Conservation (phyloP, 805 yeast genomes). For the Nakazawaea holstii region DNA sequence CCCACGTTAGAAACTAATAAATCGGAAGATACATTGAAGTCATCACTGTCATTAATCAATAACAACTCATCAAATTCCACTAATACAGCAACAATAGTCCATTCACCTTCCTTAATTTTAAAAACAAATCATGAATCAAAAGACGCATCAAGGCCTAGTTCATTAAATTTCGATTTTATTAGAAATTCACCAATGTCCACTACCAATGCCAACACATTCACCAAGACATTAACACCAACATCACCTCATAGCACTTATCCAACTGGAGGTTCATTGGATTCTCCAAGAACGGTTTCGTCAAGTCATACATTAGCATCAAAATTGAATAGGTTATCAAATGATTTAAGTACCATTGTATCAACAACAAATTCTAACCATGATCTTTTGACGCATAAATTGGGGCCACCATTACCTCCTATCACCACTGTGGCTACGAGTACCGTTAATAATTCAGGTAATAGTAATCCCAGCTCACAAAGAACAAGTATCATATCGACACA, state of each 20-base stretch:
- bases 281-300: constrained; percentile 7
- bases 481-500: constrained; percentile 7
- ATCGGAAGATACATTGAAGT: constrained; percentile 6
- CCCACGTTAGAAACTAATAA: not conserved
- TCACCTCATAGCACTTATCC: constrained; percentile 4
- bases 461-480: constrained; percentile 10
- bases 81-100: not conserved
- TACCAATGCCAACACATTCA: not conserved
- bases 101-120: constrained; percentile 9
- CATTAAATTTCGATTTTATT: not conserved
- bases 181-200: not conserved
- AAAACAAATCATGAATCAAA: not conserved
- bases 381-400: constrained; percentile 5
- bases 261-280: not conserved
- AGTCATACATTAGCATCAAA: constrained; percentile 5
- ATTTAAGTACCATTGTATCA: constrained; percentile 7
- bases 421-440: constrained; percentile 7
- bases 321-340: constrained; percentile 9
- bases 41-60: not conserved
- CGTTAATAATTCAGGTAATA: constrained; percentile 2
- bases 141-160: not conserved
- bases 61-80: not conserved
- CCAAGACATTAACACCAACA: constrained; percentile 2
- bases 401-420: constrained; percentile 9
- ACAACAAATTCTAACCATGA: constrained; percentile 8